These are phyloP conservation scores for Kuraishia capsulata DNA, from an alignment of 805 yeast genomes.

Conservation along the genomic window DNA sequence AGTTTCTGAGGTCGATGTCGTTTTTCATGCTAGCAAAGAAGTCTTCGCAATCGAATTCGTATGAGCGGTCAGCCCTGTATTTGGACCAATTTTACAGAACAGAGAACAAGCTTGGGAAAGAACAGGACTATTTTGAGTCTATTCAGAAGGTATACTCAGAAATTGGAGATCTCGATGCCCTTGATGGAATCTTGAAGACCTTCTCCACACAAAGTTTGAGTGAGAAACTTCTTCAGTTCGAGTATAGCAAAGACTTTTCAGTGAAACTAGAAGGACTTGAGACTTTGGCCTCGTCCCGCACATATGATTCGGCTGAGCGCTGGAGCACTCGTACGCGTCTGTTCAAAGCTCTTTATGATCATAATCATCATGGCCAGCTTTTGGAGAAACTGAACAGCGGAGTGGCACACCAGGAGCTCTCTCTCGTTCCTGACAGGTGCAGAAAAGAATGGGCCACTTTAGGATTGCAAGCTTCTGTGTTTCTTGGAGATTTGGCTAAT, in stretches of 20 bases:
- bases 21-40: slow-evolving; percentile 64
- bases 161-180: slow-evolving; percentile 81
- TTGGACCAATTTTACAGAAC: slow-evolving; percentile 65
- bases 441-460: slow-evolving; percentile 48
- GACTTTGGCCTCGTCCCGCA: slow-evolving; percentile 34
- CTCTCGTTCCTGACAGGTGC: slow-evolving; percentile 7
- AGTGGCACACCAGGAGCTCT: not conserved
- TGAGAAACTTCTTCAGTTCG: slow-evolving; percentile 75
- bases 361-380: slow-evolving; percentile 65
- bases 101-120: slow-evolving; percentile 10
- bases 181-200: slow-evolving; percentile 74
- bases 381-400: slow-evolving; percentile 34
- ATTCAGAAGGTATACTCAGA: slow-evolving; percentile 79
- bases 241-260: slow-evolving; percentile 79
- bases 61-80: slow-evolving; percentile 80
- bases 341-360: slow-evolving; percentile 63
- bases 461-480: slow-evolving; percentile 70
- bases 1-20: slow-evolving; percentile 49
- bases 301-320: slow-evolving; percentile 10
- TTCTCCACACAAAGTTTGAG: slow-evolving; percentile 61
- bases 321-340: slow-evolving; percentile 41
- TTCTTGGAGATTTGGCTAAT: slow-evolving; percentile 43
- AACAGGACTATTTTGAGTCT: slow-evolving; percentile 31
- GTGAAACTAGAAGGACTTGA: slow-evolving; percentile 81
- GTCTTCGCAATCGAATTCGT: slow-evolving; percentile 76